phyloP scores from a whole-genome alignment of 2,329 filamentous ascomycete species.

The Blastomyces percursus region DNA sequence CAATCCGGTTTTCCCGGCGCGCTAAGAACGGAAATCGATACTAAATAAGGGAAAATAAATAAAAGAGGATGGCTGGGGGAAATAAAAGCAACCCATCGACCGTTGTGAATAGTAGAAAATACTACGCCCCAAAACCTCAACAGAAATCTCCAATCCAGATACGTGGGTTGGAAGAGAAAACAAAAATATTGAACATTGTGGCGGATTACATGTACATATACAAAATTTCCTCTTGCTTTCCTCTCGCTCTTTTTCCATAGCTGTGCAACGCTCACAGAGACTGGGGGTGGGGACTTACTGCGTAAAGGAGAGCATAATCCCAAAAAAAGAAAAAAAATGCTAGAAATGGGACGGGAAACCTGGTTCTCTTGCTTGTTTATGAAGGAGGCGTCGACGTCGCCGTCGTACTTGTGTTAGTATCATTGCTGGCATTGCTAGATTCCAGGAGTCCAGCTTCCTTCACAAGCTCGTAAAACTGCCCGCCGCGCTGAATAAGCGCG shows the following conservation, averaged over 20 bases:
- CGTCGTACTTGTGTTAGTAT: not conserved
- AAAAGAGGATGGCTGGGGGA: not conserved
- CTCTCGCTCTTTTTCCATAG: not conserved
- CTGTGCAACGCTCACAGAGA: not conserved
- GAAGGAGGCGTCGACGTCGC: not conserved
- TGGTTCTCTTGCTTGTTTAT: not conserved
- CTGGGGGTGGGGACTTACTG: too few species aligned
- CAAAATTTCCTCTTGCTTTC: not conserved
- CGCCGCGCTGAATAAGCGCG: conserved; percentile 61
- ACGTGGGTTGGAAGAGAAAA: not conserved
- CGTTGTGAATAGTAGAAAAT: not conserved
- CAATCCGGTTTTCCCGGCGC: not conserved
- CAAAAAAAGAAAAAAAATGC: not conserved
- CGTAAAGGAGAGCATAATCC: not conserved
- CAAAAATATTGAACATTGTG: not conserved
- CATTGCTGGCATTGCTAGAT: conserved; percentile 20
- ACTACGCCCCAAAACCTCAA: not conserved
- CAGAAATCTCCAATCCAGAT: not conserved
- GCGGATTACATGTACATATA: not conserved
- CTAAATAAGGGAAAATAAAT: not conserved
- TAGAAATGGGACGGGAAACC: not conserved
- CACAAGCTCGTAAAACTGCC: conserved; percentile 80
- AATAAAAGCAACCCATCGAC: not conserved
- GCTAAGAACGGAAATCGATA: not conserved
- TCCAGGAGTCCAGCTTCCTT: conserved; percentile 73